Evolutionary conservation across 2,329 filamentous ascomycete species (phyloP).

Genomic region (Aspergillus unguis): DNA sequence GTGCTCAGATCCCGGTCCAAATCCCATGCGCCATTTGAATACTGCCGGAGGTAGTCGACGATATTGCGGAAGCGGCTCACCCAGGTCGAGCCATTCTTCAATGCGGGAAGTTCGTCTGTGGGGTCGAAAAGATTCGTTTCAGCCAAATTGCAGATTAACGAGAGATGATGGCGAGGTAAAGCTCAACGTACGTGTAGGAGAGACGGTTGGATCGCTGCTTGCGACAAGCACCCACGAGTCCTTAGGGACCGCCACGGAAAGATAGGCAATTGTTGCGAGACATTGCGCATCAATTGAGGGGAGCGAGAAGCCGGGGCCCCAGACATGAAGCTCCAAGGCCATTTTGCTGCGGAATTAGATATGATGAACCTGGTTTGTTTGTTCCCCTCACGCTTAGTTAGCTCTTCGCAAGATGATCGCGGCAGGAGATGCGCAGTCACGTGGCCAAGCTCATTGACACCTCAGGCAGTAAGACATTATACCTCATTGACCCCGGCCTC

Average conservation of each 20-base stretch:
- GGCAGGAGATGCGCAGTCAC: slow-evolving; percentile 9
- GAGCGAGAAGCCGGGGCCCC: slow-evolving; percentile 83
- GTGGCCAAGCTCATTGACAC: neutral
- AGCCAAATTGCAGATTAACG: slow-evolving; percentile 13
- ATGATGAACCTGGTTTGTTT: slow-evolving; percentile 1
- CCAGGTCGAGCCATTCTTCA: slow-evolving; percentile 54
- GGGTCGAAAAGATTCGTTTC: slow-evolving; percentile 7
- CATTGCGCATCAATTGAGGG: slow-evolving; percentile 91
- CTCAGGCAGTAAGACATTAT: slow-evolving; percentile 2
- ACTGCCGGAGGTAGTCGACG: slow-evolving; percentile 48
- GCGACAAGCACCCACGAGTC: slow-evolving; percentile 68
- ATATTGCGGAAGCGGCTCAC: slow-evolving; percentile 55
- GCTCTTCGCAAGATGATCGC: slow-evolving; percentile 1
- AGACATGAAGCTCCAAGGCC: slow-evolving; percentile 76
- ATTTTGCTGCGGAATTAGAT: slow-evolving; percentile 30
- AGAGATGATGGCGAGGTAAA: slow-evolving; percentile 10
- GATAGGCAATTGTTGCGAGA: slow-evolving; percentile 75
- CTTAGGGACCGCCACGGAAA: slow-evolving; percentile 60
- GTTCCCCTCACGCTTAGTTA: slow-evolving; percentile 2
- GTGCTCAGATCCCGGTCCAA: slow-evolving; percentile 45
- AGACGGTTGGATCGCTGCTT: slow-evolving; percentile 68
- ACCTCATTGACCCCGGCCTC: neutral
- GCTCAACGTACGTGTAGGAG: slow-evolving; percentile 62
- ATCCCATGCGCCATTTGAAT: slow-evolving; percentile 48
- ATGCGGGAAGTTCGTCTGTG: slow-evolving; percentile 55